A percentile compares a stretch with the other conserved stretches of the same genome.
These are phyloP conservation scores for Colletotrichum noveboracense DNA, from an alignment of 2,329 filamentous ascomycete genomes.

Conservation along the genomic window DNA sequence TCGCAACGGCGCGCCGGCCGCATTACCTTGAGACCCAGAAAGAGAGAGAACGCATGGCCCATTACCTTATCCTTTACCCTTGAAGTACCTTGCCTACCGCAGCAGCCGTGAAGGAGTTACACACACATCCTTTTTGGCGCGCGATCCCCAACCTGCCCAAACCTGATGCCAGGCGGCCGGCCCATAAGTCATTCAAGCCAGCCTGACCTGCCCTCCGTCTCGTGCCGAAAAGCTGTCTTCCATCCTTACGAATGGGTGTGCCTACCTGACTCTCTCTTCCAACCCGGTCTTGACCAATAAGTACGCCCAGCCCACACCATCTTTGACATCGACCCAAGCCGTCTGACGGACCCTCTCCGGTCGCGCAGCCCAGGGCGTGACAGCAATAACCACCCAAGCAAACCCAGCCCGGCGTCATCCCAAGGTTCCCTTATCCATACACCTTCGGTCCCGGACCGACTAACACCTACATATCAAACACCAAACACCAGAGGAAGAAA, in stretches of 20 bases:
- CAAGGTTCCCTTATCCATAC: neutral
- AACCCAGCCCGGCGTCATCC: neutral
- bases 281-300: neutral
- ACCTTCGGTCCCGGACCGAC: neutral
- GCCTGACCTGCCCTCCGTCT: constrained; percentile 4
- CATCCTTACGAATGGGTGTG: neutral
- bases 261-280: neutral
- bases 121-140: neutral
- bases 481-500: neutral
- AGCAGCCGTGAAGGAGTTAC: neutral
- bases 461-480: neutral
- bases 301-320: neutral
- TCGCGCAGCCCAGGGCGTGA: neutral
- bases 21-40: neutral
- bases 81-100: neutral
- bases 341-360: neutral
- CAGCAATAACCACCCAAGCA: neutral
- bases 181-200: neutral
- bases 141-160: neutral
- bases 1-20: neutral
- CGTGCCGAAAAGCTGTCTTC: neutral
- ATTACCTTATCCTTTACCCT: neutral
- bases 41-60: neutral
- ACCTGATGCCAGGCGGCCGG: neutral
- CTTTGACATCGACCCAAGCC: neutral